Evolutionary conservation across 768 basidiomycete species (phyloP).

Genomic region (Gymnopilus junonius): DNA sequence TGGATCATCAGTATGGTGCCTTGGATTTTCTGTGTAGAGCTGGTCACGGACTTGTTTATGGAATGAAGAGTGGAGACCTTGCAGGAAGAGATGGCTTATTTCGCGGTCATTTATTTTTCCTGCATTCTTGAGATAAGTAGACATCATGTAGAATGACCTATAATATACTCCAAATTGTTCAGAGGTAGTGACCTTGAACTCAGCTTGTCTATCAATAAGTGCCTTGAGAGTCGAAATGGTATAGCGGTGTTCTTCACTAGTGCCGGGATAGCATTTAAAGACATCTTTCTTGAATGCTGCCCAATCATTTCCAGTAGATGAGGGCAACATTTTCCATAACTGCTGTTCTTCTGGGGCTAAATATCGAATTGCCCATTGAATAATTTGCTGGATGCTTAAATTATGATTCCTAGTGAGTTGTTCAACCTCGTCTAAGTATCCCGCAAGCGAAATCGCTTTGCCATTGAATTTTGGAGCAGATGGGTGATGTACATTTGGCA

Average conservation of each 20-base stretch:
- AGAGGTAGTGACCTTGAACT: neutral
- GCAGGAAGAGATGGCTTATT: neutral
- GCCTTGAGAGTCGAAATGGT: neutral
- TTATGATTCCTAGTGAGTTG: neutral
- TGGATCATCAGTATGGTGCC: neutral
- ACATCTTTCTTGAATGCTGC: neutral
- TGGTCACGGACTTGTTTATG: neutral
- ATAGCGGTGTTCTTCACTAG: neutral
- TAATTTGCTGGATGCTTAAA: neutral
- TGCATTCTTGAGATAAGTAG: neutral
- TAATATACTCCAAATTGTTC: neutral
- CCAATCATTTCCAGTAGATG: slow-evolving; percentile 1
- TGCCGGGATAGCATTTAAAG: neutral
- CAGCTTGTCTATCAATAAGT: neutral
- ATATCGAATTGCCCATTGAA: slow-evolving; percentile 2
- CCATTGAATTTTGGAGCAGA: too few relatives aligned
- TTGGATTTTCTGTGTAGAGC: neutral
- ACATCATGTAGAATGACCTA: neutral
- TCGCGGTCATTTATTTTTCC: neutral
- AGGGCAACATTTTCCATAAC: neutral
- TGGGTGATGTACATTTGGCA: neutral
- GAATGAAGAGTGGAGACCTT: neutral
- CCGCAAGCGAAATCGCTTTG: neutral
- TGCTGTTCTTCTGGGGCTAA: neutral
- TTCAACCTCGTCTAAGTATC: slow-evolving; percentile 8